Percentiles rank a stretch among this genome's conserved stretches.
phyloP scores from a whole-genome alignment of 352 stramenopile genomes.

The Pythium inflatum region DNA sequence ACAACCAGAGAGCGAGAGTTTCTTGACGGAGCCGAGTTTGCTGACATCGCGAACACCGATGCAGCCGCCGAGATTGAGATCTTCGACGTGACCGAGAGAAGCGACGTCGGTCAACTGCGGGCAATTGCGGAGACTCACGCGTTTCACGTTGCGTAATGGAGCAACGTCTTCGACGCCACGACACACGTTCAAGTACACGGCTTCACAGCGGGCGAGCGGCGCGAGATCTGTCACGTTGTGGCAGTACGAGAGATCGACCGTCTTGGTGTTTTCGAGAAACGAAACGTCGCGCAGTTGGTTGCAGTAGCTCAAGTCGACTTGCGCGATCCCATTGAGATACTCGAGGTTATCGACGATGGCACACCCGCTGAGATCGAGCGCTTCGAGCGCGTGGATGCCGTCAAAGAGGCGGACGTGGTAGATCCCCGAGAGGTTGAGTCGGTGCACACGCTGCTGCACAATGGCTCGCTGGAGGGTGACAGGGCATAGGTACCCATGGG shows the following conservation, averaged over 20 bases:
- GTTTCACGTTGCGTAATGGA: conserved; percentile 41
- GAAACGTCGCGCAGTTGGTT: conserved; percentile 54
- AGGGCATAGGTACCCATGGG: conserved; percentile 38
- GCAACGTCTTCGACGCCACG: conserved; percentile 54
- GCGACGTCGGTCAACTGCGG: conserved; percentile 53
- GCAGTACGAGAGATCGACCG: conserved; percentile 74
- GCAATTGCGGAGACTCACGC: conserved; percentile 65
- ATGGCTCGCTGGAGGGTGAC: conserved; percentile 41
- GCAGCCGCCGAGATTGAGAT: conserved; percentile 66
- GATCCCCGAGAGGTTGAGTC: conserved; percentile 57
- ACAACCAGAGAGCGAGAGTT: conserved; percentile 60
- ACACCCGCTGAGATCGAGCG: conserved; percentile 67
- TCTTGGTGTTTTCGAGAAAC: conserved; percentile 43
- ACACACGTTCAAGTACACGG: conserved; percentile 70
- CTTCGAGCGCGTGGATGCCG: conserved; percentile 47
- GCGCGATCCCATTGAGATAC: conserved; percentile 41
- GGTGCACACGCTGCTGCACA: conserved; percentile 31
- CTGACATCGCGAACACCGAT: conserved; percentile 51
- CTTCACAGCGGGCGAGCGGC: conserved; percentile 47
- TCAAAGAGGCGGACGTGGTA: conserved; percentile 56
- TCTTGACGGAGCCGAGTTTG: conserved; percentile 43
- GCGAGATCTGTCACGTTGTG: conserved; percentile 55
- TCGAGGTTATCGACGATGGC: conserved; percentile 50
- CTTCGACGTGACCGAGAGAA: conserved; percentile 46
- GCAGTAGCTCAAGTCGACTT: conserved; percentile 74